A percentile compares a stretch with the other conserved stretches of the same genome.
Evolutionary conservation across 306 rosid genomes (phyloP).

Genomic region (Prunus mongolica): DNA sequence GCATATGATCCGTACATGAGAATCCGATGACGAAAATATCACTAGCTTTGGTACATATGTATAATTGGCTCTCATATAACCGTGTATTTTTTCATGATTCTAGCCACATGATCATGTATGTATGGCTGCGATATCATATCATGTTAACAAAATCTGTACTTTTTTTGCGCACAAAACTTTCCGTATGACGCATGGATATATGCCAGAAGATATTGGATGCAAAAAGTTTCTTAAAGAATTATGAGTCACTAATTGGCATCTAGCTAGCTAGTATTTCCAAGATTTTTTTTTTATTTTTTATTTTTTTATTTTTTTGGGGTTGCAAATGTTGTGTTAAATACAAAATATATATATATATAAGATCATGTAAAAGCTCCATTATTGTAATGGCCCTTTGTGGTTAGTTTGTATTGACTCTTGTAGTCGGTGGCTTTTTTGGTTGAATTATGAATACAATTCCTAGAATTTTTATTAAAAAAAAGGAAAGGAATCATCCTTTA

Average conservation of each 20-base stretch:
- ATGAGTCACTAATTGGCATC: constrained; percentile 10
- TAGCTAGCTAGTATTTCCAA: background rate
- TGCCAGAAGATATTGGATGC: constrained; percentile 6
- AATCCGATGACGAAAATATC: background rate
- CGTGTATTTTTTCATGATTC: background rate
- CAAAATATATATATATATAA: background rate
- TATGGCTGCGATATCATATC: background rate
- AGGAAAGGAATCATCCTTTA: background rate
- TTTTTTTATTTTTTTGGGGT: no score
- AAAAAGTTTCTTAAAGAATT: background rate
- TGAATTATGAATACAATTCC: no score
- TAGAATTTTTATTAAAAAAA: no score
- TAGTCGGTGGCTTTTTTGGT: fast-evolving
- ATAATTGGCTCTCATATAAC: background rate
- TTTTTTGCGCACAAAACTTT: background rate
- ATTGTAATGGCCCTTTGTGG: no score
- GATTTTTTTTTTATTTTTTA: background rate
- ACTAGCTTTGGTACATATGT: background rate
- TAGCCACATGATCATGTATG: background rate
- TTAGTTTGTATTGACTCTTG: no score
- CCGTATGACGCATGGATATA: background rate
- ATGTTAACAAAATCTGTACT: background rate
- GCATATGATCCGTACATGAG: background rate
- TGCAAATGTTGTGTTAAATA: no score
- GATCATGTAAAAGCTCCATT: no score